Percentiles rank a stretch among this genome's conserved stretches.
Evolutionary conservation across 2,329 filamentous ascomycete species (phyloP).

Genomic region (Lomentospora prolificans): DNA sequence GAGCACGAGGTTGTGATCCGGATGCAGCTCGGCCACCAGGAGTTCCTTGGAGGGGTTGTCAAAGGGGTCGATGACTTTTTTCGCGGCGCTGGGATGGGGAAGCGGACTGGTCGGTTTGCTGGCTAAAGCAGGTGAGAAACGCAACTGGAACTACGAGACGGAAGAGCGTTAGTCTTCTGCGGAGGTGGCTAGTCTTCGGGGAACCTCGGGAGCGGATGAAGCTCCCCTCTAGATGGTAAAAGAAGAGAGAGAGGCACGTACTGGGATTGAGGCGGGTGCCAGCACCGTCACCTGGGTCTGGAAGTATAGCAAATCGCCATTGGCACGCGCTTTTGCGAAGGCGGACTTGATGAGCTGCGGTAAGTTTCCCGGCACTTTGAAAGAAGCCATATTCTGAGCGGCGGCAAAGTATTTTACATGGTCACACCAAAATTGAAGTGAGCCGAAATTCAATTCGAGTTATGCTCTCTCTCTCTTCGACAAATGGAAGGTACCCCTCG

Average conservation of each 20-base stretch:
- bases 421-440: too few species aligned
- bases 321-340: constrained; percentile 36
- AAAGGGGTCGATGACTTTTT: constrained; percentile 50
- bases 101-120: constrained; percentile 50
- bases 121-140: constrained; percentile 59
- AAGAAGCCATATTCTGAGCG: neutral
- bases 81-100: constrained; percentile 24
- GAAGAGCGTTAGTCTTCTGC: neutral
- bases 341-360: constrained; percentile 39
- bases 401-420: neutral
- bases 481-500: neutral
- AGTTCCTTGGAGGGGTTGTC: constrained; percentile 42
- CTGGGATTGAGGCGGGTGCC: constrained; percentile 30
- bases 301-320: constrained; percentile 43
- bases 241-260: constrained; percentile 18
- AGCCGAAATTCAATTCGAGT: neutral
- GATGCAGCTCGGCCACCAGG: constrained; percentile 37
- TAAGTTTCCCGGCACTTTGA: constrained; percentile 25
- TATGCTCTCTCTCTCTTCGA: neutral
- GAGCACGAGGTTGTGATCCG: constrained; percentile 54
- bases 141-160: constrained; percentile 54
- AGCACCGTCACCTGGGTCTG: constrained; percentile 43
- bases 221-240: neutral
- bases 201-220: too few species aligned
- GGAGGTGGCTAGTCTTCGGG: too few species aligned